Base-by-base conservation (phyloP, 1,139 yeast species). In the Yamadazyma blattariae region DNA sequence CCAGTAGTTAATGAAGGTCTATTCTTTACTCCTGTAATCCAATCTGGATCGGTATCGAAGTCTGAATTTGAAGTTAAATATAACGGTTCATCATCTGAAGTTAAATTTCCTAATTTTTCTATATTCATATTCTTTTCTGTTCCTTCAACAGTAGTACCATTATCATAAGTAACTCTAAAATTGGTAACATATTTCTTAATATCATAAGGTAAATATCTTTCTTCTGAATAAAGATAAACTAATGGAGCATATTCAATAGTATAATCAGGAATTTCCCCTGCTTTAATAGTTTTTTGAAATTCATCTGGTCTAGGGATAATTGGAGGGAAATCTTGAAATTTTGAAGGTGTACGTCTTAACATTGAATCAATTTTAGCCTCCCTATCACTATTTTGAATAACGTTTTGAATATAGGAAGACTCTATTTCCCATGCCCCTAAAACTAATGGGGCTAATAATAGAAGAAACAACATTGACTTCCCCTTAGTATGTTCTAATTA, bases 171-270 rank as follows among this genome's bases (percentile, higher is more conserved):
- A 13, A 70, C 71, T 57, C 66, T 64, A 59, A 88, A 83, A 54
- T 86, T 74, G 9, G 65, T 64, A 10, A 87, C 90, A 56, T 60
- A 92, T 29, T 83, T 76, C 33, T 68, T 72, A 30, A 89, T 73
- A 51, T 88, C 95, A 46, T 87, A 87, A 0, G 98, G 98, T 45
- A 84, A 64, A 55, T 89, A 92, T 39, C 70, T 63, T 51, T 92
- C 98, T 54, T 92, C 98, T 1, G 95, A 82, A 62, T 90, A 90
- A 17, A 92, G 65, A 54, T 87, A 88, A 2, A 92, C 92, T 37
- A 81, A 61, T 0, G 98, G 97, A 4, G 92, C 79, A 54, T 78
- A 74, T 33, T 83, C 82, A 1, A 79, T 50, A 1, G 85, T 83
- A 57, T 81, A 92, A n/a, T 64, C 64, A 0, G 97, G 98, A 4